A percentile compares a stretch with the other conserved stretches of the same genome.
phyloP scores from a whole-genome alignment of 2,329 filamentous ascomycete genomes.

The Stachybotrys chartarum region DNA sequence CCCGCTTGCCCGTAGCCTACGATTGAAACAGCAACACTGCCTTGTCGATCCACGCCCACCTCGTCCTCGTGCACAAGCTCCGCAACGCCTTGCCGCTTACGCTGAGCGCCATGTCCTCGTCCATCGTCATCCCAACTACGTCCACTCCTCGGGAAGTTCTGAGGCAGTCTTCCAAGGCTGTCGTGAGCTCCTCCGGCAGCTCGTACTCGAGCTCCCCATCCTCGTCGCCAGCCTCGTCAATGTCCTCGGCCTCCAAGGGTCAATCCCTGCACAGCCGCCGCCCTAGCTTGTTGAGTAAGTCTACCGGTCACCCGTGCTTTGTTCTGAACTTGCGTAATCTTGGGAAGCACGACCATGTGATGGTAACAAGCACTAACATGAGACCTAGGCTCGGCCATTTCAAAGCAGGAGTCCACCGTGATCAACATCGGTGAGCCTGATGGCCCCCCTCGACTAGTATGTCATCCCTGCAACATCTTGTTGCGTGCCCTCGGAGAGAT shows the following conservation, averaged over 20 bases:
- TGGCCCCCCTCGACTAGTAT: slow-evolving; percentile 63
- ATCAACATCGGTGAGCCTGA: slow-evolving; percentile 72
- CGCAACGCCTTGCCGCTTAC: not conserved
- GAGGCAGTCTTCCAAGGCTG: slow-evolving; percentile 35
- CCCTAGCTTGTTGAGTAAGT: slow-evolving; percentile 54
- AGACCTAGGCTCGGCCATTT: slow-evolving; percentile 57
- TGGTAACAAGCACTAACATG: not conserved
- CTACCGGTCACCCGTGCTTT: no score
- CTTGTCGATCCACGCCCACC: not conserved
- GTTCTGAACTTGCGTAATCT: no score
- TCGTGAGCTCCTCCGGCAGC: slow-evolving; percentile 36
- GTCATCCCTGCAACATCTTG: slow-evolving; percentile 16
- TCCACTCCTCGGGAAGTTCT: slow-evolving; percentile 26
- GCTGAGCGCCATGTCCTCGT: slow-evolving; percentile 49
- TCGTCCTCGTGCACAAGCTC: not conserved
- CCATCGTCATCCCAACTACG: slow-evolving; percentile 58
- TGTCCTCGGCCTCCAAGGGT: slow-evolving; percentile 31
- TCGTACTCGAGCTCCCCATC: slow-evolving; percentile 34
- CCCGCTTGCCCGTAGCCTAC: slow-evolving; percentile 2
- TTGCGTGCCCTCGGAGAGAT: not conserved
- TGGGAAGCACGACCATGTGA: not conserved
- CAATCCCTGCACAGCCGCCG: slow-evolving; percentile 47
- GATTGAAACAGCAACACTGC: not conserved
- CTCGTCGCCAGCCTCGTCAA: slow-evolving; percentile 51
- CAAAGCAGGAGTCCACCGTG: slow-evolving; percentile 70